A percentile compares a stretch with the other conserved stretches of the same genome.
phyloP scores from a whole-genome alignment of 1,284 basidiomycete genomes.

The Anthracocystis walkeri region DNA sequence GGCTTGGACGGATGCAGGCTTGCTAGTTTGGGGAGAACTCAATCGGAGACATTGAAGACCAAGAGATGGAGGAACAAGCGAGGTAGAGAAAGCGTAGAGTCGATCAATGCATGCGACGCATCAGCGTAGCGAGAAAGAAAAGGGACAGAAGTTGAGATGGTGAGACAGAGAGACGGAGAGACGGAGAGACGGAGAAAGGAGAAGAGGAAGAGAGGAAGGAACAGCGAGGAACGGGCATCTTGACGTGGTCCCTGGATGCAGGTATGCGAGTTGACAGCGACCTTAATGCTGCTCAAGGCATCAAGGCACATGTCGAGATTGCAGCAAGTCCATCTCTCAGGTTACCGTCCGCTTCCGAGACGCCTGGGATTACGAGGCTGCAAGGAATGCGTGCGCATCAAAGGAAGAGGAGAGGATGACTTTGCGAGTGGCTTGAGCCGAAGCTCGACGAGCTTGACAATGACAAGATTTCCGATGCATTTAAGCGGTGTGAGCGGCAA shows the following conservation, averaged over 20 bases:
- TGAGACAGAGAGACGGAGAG: not conserved
- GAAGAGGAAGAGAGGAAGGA: not conserved
- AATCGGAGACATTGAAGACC: not conserved
- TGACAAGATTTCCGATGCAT: constrained; percentile 3
- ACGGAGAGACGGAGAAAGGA: not conserved
- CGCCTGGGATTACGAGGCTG: too few species aligned
- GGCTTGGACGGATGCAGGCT: not conserved
- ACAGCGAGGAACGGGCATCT: not conserved
- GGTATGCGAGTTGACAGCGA: too few species aligned
- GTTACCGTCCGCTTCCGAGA: too few species aligned
- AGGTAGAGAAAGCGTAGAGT: constrained; percentile 20
- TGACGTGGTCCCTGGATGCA: not conserved
- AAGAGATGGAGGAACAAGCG: constrained; percentile 10
- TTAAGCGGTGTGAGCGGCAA: constrained; percentile 5
- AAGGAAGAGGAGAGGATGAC: not conserved
- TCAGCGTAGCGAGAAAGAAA: not conserved
- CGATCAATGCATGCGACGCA: constrained; percentile 10
- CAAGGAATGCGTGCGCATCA: too few species aligned
- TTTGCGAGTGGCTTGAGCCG: constrained; percentile 3
- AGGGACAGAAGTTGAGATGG: not conserved
- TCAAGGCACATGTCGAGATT: too few species aligned
- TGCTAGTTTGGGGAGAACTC: not conserved
- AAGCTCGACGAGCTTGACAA: constrained; percentile 4
- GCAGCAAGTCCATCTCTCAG: too few species aligned
- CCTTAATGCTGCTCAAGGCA: too few species aligned